phyloP scores from a whole-genome alignment of 805 yeast species.

The Saturnispora galanensis region DNA sequence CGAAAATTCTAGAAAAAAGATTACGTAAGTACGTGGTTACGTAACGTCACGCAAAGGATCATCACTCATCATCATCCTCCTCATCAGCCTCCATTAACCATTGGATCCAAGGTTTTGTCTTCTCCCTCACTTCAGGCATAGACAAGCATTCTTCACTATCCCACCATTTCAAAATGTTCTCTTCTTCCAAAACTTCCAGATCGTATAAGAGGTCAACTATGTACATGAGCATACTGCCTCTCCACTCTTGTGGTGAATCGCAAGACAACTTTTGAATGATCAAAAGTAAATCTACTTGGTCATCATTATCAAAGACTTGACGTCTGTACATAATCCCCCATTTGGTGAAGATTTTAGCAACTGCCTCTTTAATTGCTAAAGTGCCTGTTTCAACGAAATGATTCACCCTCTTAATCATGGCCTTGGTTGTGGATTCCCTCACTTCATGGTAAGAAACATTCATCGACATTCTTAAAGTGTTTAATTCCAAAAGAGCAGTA shows the following conservation, averaged over 20 bases:
- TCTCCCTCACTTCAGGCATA: slow-evolving; percentile 37
- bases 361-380: slow-evolving; percentile 65
- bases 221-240: slow-evolving; percentile 41
- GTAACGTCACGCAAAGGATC: no score
- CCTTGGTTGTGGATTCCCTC: slow-evolving; percentile 66
- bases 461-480: slow-evolving; percentile 95
- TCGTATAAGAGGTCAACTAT: slow-evolving; percentile 63
- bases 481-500: slow-evolving; percentile 84
- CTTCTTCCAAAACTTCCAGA: slow-evolving; percentile 74
- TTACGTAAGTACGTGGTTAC: not conserved
- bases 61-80: slow-evolving; percentile 13
- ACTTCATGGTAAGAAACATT: slow-evolving; percentile 93
- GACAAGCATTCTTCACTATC: slow-evolving; percentile 32
- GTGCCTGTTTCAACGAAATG: slow-evolving; percentile 74
- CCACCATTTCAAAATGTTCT: slow-evolving; percentile 80
- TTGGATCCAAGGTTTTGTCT: slow-evolving; percentile 66
- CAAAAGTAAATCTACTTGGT: slow-evolving; percentile 62
- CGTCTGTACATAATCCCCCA: slow-evolving; percentile 81
- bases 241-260: slow-evolving; percentile 35
- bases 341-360: slow-evolving; percentile 58
- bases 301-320: slow-evolving; percentile 74
- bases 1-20: not conserved
- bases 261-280: slow-evolving; percentile 39
- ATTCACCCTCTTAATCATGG: slow-evolving; percentile 58
- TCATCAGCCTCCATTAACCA: slow-evolving; percentile 74